These are phyloP conservation scores for Zangia roseola DNA, from an alignment of 768 basidiomycete genomes.

Conservation along the genomic window DNA sequence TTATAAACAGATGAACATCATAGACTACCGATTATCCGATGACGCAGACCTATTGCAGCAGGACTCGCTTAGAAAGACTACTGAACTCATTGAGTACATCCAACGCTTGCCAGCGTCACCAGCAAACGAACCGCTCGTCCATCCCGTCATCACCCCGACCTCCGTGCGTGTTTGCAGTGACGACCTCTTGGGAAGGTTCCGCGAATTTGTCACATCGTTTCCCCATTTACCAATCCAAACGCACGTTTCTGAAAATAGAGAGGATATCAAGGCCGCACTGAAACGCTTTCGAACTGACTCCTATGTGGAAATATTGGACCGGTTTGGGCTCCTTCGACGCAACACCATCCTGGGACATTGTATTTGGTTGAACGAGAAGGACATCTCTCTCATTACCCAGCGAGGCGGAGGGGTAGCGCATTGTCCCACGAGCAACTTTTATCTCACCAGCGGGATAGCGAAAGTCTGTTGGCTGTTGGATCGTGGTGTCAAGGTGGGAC, in stretches of 20 bases:
- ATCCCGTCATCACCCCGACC: constrained; percentile 88
- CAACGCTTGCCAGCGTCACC: constrained; percentile 43
- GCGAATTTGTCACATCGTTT: constrained; percentile 52
- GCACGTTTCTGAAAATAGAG: constrained; percentile 81
- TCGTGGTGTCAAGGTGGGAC: constrained; percentile 70
- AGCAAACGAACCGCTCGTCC: constrained; percentile 56
- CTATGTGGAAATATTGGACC: constrained; percentile 82
- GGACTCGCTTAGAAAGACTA: constrained; percentile 60
- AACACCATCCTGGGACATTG: constrained; percentile 89
- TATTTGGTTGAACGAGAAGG: constrained; percentile 69
- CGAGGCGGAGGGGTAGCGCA: constrained; percentile 78
- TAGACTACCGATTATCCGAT: constrained; percentile 63
- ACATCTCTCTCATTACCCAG: constrained; percentile 67
- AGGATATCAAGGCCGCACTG: constrained; percentile 64
- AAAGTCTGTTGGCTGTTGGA: constrained; percentile 76
- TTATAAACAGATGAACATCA: constrained; percentile 26
- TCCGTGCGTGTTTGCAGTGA: constrained; percentile 86
- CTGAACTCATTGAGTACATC: constrained; percentile 65
- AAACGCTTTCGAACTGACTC: constrained; percentile 62
- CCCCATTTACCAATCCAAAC: constrained; percentile 78
- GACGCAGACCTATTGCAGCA: constrained; percentile 49
- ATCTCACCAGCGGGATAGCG: constrained; percentile 81
- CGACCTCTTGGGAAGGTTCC: constrained; percentile 58
- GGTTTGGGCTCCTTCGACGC: constrained; percentile 61
- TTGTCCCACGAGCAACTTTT: constrained; percentile 92